Conservation (phyloP, 1,284 basidiomycete genomes). For the Sphaerobolus stellatus region DNA sequence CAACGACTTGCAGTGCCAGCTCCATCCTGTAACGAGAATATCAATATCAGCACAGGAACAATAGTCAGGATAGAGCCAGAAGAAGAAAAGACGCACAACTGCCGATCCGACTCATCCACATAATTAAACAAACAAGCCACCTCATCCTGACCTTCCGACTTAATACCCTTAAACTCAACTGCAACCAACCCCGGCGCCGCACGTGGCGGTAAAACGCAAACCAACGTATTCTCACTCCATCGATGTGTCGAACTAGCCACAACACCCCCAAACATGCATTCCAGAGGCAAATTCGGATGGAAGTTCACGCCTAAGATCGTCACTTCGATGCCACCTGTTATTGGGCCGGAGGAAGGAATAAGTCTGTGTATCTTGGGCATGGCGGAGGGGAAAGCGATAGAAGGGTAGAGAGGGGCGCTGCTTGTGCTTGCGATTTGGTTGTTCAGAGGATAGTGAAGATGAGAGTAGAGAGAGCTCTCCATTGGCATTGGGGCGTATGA, state of each 20-base stretch:
- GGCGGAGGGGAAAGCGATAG: background rate
- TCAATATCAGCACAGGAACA: slow-evolving; percentile 20
- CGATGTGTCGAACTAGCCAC: slow-evolving; percentile 82
- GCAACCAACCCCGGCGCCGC: slow-evolving; percentile 84
- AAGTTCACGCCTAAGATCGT: slow-evolving; percentile 93
- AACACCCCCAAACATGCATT: slow-evolving; percentile 86
- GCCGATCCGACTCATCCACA: slow-evolving; percentile 85
- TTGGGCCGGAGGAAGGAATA: slow-evolving; percentile 90
- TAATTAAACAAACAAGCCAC: slow-evolving; percentile 78
- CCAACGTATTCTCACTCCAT: slow-evolving; percentile 92
- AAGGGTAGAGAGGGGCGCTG: slow-evolving; percentile 5
- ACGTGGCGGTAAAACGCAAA: slow-evolving; percentile 88
- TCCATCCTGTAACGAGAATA: slow-evolving; percentile 69
- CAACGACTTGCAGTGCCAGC: slow-evolving; percentile 90
- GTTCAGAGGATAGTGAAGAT: background rate
- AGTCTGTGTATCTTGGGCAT: slow-evolving; percentile 76
- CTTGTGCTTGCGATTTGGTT: background rate
- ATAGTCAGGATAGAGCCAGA: background rate
- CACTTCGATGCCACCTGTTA: slow-evolving; percentile 91
- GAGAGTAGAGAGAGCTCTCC: too few species aligned
- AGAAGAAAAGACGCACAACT: slow-evolving; percentile 59
- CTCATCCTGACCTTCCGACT: slow-evolving; percentile 50
- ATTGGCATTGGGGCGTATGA: background rate
- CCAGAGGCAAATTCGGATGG: slow-evolving; percentile 62
- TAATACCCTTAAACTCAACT: slow-evolving; percentile 80